phyloP scores from a whole-genome alignment of 2,329 filamentous ascomycete genomes.

The Xylariomycetidae sp. region DNA sequence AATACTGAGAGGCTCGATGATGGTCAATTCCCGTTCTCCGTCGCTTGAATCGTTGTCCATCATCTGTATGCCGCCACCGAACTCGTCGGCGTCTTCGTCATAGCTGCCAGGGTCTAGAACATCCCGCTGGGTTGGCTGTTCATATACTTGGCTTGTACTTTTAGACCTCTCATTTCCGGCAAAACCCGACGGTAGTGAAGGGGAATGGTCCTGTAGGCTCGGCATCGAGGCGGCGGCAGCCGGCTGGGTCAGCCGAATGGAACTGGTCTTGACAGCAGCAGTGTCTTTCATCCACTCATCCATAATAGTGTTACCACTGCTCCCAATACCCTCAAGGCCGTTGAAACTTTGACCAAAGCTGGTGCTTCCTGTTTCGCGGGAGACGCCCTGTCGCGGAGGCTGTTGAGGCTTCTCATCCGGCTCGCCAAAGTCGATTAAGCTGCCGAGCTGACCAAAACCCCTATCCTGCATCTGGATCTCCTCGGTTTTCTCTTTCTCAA shows the following conservation, averaged over 20 bases:
- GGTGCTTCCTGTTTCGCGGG: no score
- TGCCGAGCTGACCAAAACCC: constrained; percentile 27
- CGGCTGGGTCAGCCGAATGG: no score
- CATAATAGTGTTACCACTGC: no score
- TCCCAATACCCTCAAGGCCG: no score
- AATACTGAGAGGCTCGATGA: constrained; percentile 1
- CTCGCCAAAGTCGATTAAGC: constrained; percentile 38
- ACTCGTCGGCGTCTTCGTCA: constrained; percentile 29
- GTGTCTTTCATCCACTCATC: no score
- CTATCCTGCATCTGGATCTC: constrained; percentile 26
- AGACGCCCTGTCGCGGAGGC: constrained; percentile 1
- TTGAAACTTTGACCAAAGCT: no score
- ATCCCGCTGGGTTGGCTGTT: background rate
- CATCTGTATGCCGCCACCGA: constrained; percentile 30
- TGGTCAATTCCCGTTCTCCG: constrained; percentile 22
- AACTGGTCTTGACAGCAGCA: constrained; percentile 13
- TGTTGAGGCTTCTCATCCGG: constrained; percentile 2
- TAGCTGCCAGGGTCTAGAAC: constrained; percentile 2
- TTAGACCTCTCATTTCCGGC: background rate
- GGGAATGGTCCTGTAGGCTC: constrained; percentile 1
- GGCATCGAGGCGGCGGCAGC: constrained; percentile 1
- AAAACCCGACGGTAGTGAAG: background rate
- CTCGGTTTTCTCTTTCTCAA: constrained; percentile 40
- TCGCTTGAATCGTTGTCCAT: constrained; percentile 27
- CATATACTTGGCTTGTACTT: constrained; percentile 1